phyloP scores from a whole-genome alignment of 192 early-diverging fungal genomes.

The Funneliformis mosseae region DNA sequence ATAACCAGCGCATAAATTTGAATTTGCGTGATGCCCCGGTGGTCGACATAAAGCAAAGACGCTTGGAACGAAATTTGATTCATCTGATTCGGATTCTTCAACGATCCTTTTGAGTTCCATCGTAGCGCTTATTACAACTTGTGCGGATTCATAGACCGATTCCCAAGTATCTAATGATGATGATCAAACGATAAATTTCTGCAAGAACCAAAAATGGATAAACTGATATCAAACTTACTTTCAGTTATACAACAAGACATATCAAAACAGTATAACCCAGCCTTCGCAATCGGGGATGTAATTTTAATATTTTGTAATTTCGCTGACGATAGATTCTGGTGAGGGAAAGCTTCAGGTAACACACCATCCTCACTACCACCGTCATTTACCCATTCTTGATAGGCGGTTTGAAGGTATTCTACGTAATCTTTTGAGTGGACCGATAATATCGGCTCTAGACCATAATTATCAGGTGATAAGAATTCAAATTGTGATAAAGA shows the following conservation, averaged over 20 bases:
- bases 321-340: slow-evolving; percentile 33
- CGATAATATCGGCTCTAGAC: slow-evolving; percentile 53
- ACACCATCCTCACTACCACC: slow-evolving; percentile 61
- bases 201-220: slow-evolving; percentile 16
- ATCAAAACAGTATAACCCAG: slow-evolving; percentile 58
- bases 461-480: slow-evolving; percentile 45
- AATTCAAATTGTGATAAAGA: background rate
- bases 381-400: slow-evolving; percentile 53
- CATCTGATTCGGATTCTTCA: slow-evolving; percentile 37
- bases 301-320: background rate
- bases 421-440: slow-evolving; percentile 64
- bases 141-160: slow-evolving; percentile 63
- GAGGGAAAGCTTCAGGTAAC: slow-evolving; percentile 54
- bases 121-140: slow-evolving; percentile 65
- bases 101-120: slow-evolving; percentile 51
- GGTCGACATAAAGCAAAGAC: slow-evolving; percentile 58
- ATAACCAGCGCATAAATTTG: slow-evolving; percentile 56
- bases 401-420: slow-evolving; percentile 60
- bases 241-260: slow-evolving; percentile 54
- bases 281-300: slow-evolving; percentile 33
- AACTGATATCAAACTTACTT: slow-evolving; percentile 28
- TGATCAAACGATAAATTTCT: background rate
- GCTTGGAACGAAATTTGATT: slow-evolving; percentile 41
- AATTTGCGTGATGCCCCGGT: slow-evolving; percentile 62
- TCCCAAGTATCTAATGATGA: slow-evolving; percentile 58